These are phyloP conservation scores for Penicillium cataractarum DNA, from an alignment of 495 filamentous ascomycete genomes.

Conservation along the genomic window DNA sequence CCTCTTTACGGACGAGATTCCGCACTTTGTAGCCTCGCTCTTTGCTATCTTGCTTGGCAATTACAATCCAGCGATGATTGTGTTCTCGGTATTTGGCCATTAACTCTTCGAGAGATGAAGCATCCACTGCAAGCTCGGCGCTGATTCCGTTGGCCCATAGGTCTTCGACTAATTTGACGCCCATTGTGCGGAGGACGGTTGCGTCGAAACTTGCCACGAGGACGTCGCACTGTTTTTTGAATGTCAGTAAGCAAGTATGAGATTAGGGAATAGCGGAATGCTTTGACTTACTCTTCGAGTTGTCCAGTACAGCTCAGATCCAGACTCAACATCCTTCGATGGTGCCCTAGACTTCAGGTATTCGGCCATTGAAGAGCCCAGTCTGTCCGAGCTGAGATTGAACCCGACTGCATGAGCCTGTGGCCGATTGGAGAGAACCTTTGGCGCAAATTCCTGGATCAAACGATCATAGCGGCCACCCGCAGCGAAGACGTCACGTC, in stretches of 20 bases:
- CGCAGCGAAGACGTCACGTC: constrained; percentile 84
- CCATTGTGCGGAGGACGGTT: constrained; percentile 69
- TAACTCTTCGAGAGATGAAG: constrained; percentile 74
- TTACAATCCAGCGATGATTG: constrained; percentile 82
- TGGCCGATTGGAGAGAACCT: constrained; percentile 40
- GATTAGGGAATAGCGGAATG: neutral
- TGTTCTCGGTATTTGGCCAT: constrained; percentile 68
- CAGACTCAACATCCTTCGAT: constrained; percentile 62
- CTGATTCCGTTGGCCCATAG: constrained; percentile 85
- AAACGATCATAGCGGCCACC: constrained; percentile 91
- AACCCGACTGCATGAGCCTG: constrained; percentile 83
- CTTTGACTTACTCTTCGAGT: constrained; percentile 62
- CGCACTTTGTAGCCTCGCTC: constrained; percentile 75
- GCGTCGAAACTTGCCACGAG: constrained; percentile 86
- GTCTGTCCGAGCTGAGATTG: constrained; percentile 84
- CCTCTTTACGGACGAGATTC: constrained; percentile 75
- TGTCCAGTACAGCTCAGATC: constrained; percentile 58
- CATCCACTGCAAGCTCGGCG: constrained; percentile 84
- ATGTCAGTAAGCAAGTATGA: too few species aligned
- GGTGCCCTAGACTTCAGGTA: constrained; percentile 68
- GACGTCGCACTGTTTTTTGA: constrained; percentile 70
- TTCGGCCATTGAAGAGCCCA: constrained; percentile 66
- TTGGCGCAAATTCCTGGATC: constrained; percentile 59
- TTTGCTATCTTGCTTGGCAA: constrained; percentile 77
- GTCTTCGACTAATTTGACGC: constrained; percentile 74